Conservation (phyloP, 768 basidiomycete genomes). For the Kwoniella sp. region DNA sequence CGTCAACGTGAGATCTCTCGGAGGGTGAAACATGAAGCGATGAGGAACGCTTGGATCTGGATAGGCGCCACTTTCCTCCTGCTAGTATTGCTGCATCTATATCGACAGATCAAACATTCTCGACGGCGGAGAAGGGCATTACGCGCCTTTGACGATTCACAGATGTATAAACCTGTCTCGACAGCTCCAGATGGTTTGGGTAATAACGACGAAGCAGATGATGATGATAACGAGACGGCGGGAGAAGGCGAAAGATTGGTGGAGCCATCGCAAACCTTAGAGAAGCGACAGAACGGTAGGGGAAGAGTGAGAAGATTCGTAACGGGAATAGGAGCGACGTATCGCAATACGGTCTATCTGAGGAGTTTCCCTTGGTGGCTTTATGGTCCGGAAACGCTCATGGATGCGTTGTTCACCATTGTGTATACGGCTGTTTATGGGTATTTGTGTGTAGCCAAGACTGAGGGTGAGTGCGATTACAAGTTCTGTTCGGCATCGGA, state of each 20-base stretch:
- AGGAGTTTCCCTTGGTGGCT: constrained; percentile 35
- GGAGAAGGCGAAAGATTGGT: neutral
- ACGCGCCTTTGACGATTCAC: neutral
- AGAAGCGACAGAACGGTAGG: too few relatives aligned
- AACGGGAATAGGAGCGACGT: constrained; percentile 22
- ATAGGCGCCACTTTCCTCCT: constrained; percentile 8
- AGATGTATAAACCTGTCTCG: constrained; percentile 11
- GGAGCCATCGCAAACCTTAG: too few relatives aligned
- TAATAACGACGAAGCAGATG: neutral
- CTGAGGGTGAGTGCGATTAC: constrained; percentile 13
- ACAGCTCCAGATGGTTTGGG: neutral
- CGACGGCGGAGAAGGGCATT: constrained; percentile 9
- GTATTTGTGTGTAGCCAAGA: constrained; percentile 15
- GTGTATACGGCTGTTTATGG: constrained; percentile 28
- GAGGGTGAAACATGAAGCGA: neutral
- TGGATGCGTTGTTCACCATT: constrained; percentile 33
- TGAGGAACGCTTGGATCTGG: constrained; percentile 10
- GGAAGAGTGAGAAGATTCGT: constrained; percentile 1
- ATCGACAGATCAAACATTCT: constrained; percentile 10
- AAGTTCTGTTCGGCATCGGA: too few relatives aligned
- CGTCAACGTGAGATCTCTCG: neutral
- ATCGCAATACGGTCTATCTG: constrained; percentile 34
- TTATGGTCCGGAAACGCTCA: constrained; percentile 39
- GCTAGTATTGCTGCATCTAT: constrained; percentile 7
- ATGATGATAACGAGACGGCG: neutral